Conservation (phyloP, 768 basidiomycete genomes). For the Tephrocybe sp. region DNA sequence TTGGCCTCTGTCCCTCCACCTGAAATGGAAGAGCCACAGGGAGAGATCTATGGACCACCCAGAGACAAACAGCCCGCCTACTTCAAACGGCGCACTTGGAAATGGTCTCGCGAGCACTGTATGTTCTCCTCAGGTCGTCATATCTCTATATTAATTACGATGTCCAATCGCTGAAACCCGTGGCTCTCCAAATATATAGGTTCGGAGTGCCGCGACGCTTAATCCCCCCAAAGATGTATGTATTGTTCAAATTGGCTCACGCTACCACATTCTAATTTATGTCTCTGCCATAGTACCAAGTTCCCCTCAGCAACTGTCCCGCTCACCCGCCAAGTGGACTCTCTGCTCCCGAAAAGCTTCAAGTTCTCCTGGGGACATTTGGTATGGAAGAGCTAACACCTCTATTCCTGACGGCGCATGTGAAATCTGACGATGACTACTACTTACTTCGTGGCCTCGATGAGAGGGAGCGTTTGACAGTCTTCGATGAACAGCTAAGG, state of each 20-base stretch:
- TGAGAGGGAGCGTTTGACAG: not conserved
- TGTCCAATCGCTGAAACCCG: too few relatives aligned
- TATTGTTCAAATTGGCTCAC: not conserved
- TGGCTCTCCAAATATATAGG: too few relatives aligned
- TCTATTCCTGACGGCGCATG: conserved; percentile 21
- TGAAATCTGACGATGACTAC: conserved; percentile 23
- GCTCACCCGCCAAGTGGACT: conserved; percentile 16
- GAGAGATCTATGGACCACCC: not conserved
- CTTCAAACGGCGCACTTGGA: too few relatives aligned
- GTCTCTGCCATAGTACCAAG: not conserved
- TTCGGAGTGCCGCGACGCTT: too few relatives aligned
- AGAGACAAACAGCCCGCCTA: not conserved
- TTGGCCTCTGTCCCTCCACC: conserved; percentile 25
- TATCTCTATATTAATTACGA: too few relatives aligned
- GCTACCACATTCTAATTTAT: too few relatives aligned
- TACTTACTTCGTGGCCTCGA: conserved; percentile 12
- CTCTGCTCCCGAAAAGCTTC: conserved; percentile 14
- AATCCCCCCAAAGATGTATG: not conserved
- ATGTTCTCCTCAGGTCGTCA: too few relatives aligned
- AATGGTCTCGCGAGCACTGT: too few relatives aligned
- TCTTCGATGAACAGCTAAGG: conserved; percentile 4
- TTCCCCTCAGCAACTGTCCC: conserved; percentile 17
- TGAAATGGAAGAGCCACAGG: conserved; percentile 11
- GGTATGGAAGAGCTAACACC: conserved; percentile 28
- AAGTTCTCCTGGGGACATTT: conserved; percentile 14